Evolutionary conservation across 2,329 filamentous ascomycete genomes (phyloP).

Genomic region (Stachybotrys chlorohalonatus): DNA sequence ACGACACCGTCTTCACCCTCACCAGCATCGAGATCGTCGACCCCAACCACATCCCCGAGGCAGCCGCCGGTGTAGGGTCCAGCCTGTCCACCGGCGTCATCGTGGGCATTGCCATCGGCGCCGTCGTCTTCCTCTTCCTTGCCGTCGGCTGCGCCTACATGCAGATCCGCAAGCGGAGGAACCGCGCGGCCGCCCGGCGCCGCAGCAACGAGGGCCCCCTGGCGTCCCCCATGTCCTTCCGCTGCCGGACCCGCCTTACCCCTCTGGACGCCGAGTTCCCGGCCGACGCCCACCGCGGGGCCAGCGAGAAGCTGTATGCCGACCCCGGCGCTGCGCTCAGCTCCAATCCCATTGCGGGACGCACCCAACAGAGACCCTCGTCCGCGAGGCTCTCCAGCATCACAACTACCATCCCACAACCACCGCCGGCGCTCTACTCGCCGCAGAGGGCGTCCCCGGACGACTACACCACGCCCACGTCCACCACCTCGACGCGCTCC

Average conservation of each 20-base stretch:
- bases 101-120: conserved; percentile 33
- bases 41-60: conserved; percentile 13
- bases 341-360: conserved; percentile 5
- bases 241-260: conserved; percentile 33
- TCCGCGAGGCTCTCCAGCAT: conserved; percentile 8
- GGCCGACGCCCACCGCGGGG: conserved; percentile 6
- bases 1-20: conserved; percentile 34
- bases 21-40: conserved; percentile 21
- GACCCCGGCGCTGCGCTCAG: conserved; percentile 5
- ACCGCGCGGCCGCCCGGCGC: conserved; percentile 11
- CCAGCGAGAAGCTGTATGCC: conserved; percentile 9
- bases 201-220: not conserved
- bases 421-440: conserved; percentile 8
- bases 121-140: conserved; percentile 25
- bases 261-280: conserved; percentile 11
- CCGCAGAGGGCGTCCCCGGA: conserved; percentile 6
- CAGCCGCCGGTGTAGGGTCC: conserved; percentile 4
- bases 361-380: not conserved
- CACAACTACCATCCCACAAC: conserved; percentile 11
- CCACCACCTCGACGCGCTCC: conserved; percentile 22
- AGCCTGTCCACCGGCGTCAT: conserved; percentile 29
- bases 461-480: conserved; percentile 18
- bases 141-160: conserved; percentile 31
- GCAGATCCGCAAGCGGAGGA: conserved; percentile 34
- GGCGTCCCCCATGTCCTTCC: conserved; percentile 39